Percentiles rank a stretch among this genome's conserved stretches.
These are phyloP conservation scores for Moesziomyces globuligerus DNA, from an alignment of 1,284 basidiomycete species.

Conservation along the genomic window DNA sequence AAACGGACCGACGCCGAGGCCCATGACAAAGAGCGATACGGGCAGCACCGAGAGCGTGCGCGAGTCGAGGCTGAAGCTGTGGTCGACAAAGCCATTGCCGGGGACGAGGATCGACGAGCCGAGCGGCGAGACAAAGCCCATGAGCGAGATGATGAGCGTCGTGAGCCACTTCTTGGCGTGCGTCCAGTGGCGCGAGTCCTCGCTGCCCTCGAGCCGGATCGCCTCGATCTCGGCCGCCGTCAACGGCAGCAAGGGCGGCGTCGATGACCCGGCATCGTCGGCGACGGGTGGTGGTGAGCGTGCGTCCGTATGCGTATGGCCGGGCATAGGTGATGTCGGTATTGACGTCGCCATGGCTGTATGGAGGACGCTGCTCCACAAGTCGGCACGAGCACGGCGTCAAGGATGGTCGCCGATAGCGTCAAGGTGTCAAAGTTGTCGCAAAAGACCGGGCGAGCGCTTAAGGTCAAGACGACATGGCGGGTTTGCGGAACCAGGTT, in stretches of 20 bases:
- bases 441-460: background rate
- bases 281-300: background rate
- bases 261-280: slow-evolving; percentile 5
- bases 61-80: slow-evolving; percentile 32
- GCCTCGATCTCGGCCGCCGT: slow-evolving; percentile 26
- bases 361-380: background rate
- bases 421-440: background rate
- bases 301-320: background rate
- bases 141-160: slow-evolving; percentile 56
- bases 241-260: slow-evolving; percentile 16
- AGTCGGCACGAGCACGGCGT: background rate
- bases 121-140: slow-evolving; percentile 63
- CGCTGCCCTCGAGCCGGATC: slow-evolving; percentile 25
- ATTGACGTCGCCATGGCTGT: background rate
- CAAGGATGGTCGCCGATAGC: too few relatives aligned
- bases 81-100: slow-evolving; percentile 42
- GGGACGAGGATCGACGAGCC: slow-evolving; percentile 60
- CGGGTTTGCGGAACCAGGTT: too few relatives aligned
- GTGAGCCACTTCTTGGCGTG: slow-evolving; percentile 50
- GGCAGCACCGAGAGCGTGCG: slow-evolving; percentile 49
- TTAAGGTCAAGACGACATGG: slow-evolving; percentile 11
- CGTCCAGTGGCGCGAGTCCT: slow-evolving; percentile 39
- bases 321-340: background rate
- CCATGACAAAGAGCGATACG: slow-evolving; percentile 54
- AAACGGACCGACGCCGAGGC: slow-evolving; percentile 68